phyloP scores from a whole-genome alignment of 495 filamentous ascomycete genomes.

The Lineolata rhizophorae region DNA sequence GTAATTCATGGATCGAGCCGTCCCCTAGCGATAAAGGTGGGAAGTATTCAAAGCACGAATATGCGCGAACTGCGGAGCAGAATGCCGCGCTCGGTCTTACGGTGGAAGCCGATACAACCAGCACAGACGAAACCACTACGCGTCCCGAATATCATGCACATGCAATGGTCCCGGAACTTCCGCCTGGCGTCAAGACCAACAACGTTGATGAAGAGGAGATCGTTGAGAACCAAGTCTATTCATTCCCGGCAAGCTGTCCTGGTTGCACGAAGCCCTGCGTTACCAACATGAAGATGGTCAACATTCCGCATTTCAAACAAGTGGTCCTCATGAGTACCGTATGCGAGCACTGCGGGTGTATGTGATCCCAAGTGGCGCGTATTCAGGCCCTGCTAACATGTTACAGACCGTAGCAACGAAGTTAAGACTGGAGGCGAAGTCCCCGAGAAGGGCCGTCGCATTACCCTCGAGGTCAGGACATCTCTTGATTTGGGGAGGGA shows the following conservation, averaged over 20 bases:
- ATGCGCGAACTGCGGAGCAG: slow-evolving; percentile 58
- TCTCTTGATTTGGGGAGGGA: slow-evolving; percentile 68
- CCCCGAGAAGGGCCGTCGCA: slow-evolving; percentile 65
- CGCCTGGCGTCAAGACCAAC: slow-evolving; percentile 14
- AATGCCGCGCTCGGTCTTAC: slow-evolving; percentile 57
- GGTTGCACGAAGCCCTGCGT: slow-evolving; percentile 64
- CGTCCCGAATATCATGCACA: slow-evolving; percentile 17
- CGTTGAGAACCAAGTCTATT: slow-evolving; percentile 70
- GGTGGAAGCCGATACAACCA: slow-evolving; percentile 1
- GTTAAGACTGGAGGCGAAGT: slow-evolving; percentile 91
- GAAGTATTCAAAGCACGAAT: slow-evolving; percentile 69
- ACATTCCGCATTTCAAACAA: slow-evolving; percentile 92
- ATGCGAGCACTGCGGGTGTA: slow-evolving; percentile 69
- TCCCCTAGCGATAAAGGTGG: slow-evolving; percentile 39
- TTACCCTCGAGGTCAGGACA: slow-evolving; percentile 52
- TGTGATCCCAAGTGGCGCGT: background rate
- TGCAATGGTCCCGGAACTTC: slow-evolving; percentile 15
- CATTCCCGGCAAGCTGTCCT: slow-evolving; percentile 74
- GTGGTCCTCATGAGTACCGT: slow-evolving; percentile 78
- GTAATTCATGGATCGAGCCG: slow-evolving; percentile 96
- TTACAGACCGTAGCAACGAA: slow-evolving; percentile 56
- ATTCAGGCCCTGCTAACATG: background rate
- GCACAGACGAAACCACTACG: slow-evolving; percentile 9
- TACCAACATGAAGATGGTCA: slow-evolving; percentile 87
- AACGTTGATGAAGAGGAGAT: slow-evolving; percentile 48